Evolutionary conservation across 768 basidiomycete species (phyloP).

Genomic region (Tricholoma sp.): DNA sequence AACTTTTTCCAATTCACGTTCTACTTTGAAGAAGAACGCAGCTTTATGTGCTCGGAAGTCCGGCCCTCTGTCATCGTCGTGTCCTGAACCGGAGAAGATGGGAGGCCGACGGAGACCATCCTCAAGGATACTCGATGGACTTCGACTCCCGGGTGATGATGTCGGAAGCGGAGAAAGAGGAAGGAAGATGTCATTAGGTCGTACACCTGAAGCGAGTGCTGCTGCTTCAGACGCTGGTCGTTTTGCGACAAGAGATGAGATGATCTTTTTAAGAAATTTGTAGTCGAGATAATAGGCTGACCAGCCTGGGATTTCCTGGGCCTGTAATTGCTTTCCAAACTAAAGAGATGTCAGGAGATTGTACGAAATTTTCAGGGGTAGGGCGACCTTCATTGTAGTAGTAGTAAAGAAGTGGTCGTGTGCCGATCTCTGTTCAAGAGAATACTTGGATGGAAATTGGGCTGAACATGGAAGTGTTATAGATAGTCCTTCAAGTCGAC

Average conservation of each 20-base stretch:
- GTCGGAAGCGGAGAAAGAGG: constrained; percentile 21
- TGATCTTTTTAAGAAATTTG: constrained; percentile 98
- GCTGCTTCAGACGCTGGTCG: constrained; percentile 89
- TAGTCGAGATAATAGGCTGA: constrained; percentile 94
- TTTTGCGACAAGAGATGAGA: constrained; percentile 89
- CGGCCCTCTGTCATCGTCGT: constrained; percentile 71
- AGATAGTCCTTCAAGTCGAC: neutral
- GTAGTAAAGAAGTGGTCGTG: constrained; percentile 7
- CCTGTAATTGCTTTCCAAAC: constrained; percentile 98
- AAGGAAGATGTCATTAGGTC: constrained; percentile 52
- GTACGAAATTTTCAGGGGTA: constrained; percentile 7
- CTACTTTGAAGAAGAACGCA: constrained; percentile 98
- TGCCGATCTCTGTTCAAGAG: constrained; percentile 4
- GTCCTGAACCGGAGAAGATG: constrained; percentile 54
- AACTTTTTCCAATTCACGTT: constrained; percentile 96
- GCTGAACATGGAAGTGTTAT: constrained; percentile 1
- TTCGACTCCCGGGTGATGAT: constrained; percentile 23
- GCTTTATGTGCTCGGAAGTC: constrained; percentile 94
- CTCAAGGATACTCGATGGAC: constrained; percentile 26
- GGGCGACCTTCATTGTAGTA: constrained; percentile 18
- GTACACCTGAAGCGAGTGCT: constrained; percentile 75
- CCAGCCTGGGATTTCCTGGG: constrained; percentile 97
- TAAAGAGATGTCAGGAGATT: constrained; percentile 24
- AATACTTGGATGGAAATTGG: neutral
- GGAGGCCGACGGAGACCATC: constrained; percentile 48